Percentiles rank a stretch among this genome's conserved stretches.
Evolutionary conservation across 2,329 filamentous ascomycete species (phyloP).

Genomic region (Paecilomyces niveus): DNA sequence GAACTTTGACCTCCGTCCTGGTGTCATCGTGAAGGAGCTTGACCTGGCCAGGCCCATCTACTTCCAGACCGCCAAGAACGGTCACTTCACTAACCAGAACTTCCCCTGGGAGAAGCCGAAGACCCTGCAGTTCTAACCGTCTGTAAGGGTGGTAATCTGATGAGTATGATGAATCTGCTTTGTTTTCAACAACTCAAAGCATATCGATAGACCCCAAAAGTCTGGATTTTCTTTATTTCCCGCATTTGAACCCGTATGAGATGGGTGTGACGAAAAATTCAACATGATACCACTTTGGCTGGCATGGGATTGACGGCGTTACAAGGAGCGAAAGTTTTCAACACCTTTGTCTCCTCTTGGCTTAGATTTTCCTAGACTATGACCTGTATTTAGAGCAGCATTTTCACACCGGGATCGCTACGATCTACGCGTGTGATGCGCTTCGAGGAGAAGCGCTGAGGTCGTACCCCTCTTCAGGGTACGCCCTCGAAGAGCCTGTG

Average conservation of each 20-base stretch:
- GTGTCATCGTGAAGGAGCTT: constrained; percentile 97
- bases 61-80: constrained; percentile 97
- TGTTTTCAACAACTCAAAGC: constrained; percentile 47
- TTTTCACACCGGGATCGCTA: neutral
- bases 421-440: neutral
- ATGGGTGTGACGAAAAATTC: constrained; percentile 38
- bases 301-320: constrained; percentile 37
- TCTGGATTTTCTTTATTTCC: constrained; percentile 27
- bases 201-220: constrained; percentile 30
- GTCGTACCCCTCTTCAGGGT: neutral
- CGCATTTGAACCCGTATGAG: constrained; percentile 30
- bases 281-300: constrained; percentile 43
- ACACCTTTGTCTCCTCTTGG: constrained; percentile 23
- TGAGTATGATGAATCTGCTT: constrained; percentile 41
- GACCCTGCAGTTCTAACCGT: constrained; percentile 75
- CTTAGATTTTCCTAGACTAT: constrained; percentile 4
- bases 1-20: constrained; percentile 97
- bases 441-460: neutral
- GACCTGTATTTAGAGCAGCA: neutral
- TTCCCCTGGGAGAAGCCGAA: constrained; percentile 99
- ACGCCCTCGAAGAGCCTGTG: neutral
- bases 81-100: constrained; percentile 97
- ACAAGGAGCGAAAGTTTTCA: constrained; percentile 35
- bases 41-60: constrained; percentile 95
- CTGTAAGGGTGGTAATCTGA: constrained; percentile 20